A percentile compares a stretch with the other conserved stretches of the same genome.
Evolutionary conservation across 2,329 filamentous ascomycete genomes (phyloP).

Genomic region (Microdochium paspali): DNA sequence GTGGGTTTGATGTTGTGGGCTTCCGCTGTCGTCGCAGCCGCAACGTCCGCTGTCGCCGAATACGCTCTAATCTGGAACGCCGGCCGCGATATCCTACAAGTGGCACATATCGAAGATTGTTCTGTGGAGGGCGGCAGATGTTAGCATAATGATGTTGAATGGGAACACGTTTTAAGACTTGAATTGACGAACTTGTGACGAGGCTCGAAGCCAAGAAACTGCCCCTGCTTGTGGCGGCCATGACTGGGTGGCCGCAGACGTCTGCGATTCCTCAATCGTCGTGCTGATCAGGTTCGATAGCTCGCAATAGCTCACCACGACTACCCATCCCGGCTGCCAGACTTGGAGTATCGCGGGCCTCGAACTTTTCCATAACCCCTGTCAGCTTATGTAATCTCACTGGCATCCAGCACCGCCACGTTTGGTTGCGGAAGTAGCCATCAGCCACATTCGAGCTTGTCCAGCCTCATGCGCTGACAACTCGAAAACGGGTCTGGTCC

Average conservation of each 20-base stretch:
- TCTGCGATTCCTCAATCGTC: background rate
- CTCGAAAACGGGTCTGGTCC: background rate
- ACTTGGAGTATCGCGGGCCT: background rate
- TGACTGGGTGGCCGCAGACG: background rate
- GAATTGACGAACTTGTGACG: background rate
- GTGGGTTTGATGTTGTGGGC: slow-evolving; percentile 23
- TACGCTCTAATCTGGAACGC: slow-evolving; percentile 16
- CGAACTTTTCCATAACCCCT: slow-evolving; percentile 1
- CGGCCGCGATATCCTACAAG: background rate
- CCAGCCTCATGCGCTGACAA: background rate
- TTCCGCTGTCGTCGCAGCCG: slow-evolving; percentile 28
- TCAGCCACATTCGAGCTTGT: no score
- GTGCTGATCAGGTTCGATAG: background rate
- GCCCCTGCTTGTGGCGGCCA: slow-evolving; percentile 1
- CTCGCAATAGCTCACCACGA: background rate
- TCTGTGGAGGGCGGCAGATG: background rate
- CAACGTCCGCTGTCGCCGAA: slow-evolving; percentile 20
- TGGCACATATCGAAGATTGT: background rate
- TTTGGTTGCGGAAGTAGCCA: no score
- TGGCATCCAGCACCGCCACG: no score
- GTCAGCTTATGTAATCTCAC: background rate
- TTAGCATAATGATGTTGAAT: background rate
- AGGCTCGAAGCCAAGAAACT: background rate
- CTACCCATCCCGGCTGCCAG: background rate
- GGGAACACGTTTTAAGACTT: background rate